Evolutionary conservation across 164 flowering plant genomes (phyloP).

Genomic region (Dillenia suffruticosa): DNA sequence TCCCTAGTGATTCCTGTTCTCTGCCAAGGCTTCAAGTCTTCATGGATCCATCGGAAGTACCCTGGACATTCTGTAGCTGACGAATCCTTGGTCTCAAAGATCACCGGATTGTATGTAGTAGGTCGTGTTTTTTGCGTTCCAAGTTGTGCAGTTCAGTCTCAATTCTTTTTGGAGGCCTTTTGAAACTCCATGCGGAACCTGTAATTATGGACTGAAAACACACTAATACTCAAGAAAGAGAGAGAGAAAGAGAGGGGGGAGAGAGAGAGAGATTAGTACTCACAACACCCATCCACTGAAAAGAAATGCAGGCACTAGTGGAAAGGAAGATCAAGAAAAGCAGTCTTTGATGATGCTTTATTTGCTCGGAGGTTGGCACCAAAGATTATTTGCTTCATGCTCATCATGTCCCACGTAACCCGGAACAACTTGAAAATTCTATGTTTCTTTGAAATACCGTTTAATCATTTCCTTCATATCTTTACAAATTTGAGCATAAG

Average conservation of each 20-base stretch:
- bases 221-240: background rate
- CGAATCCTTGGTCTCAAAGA: background rate
- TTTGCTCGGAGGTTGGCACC: background rate
- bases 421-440: too few species aligned
- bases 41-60: constrained; percentile 33
- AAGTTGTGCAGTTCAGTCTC: constrained; percentile 3
- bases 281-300: background rate
- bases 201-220: background rate
- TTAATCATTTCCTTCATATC: too few species aligned
- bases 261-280: background rate
- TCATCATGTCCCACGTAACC: too few species aligned
- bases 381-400: too few species aligned
- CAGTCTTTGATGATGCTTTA: background rate
- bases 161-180: background rate
- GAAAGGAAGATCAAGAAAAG: background rate
- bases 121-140: constrained; percentile 4
- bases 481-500: too few species aligned
- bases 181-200: background rate
- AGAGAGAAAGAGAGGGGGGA: background rate
- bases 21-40: constrained; percentile 30
- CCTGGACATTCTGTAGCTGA: constrained; percentile 16
- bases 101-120: background rate
- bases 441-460: too few species aligned
- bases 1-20: constrained; percentile 20
- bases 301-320: background rate